Conservation (phyloP, 2,329 filamentous ascomycete genomes). For the Aspergillus chevalieri region DNA sequence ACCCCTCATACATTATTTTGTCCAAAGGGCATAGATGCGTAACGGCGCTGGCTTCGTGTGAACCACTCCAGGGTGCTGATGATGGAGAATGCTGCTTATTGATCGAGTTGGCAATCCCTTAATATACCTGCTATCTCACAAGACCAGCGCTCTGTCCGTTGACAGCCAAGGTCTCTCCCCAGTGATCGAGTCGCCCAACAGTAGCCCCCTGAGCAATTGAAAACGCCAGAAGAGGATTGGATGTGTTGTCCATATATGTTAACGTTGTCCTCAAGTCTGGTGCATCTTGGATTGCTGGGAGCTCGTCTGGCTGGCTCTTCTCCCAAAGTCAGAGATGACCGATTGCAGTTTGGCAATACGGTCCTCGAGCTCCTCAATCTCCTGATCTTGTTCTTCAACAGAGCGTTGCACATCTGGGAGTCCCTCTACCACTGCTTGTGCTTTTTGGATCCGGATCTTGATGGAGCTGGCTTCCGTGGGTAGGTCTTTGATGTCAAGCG, state of each 20-base stretch:
- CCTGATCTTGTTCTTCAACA: constrained; percentile 39
- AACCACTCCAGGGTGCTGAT: too few relatives aligned
- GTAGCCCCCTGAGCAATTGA: neutral
- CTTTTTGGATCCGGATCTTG: constrained; percentile 77
- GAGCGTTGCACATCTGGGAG: constrained; percentile 41
- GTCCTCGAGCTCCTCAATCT: constrained; percentile 38
- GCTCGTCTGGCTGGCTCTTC: constrained; percentile 17
- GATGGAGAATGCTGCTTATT: too few relatives aligned
- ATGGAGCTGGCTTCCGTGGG: constrained; percentile 70
- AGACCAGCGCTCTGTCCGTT: neutral
- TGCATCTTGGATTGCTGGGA: constrained; percentile 3
- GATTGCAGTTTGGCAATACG: constrained; percentile 33
- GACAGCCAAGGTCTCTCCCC: neutral
- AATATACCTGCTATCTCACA: too few relatives aligned
- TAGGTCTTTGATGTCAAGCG: constrained; percentile 67
- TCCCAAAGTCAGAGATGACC: constrained; percentile 37
- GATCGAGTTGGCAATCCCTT: too few relatives aligned
- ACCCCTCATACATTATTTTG: neutral
- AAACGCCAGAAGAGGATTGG: neutral
- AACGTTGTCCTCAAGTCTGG: neutral
- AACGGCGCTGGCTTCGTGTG: too few relatives aligned
- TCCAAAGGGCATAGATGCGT: too few relatives aligned
- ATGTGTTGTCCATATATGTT: neutral
- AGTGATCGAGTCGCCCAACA: neutral
- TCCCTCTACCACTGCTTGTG: constrained; percentile 47